Evolutionary conservation across 768 basidiomycete species (phyloP).

Genomic region (Pulveroboletus sp.): DNA sequence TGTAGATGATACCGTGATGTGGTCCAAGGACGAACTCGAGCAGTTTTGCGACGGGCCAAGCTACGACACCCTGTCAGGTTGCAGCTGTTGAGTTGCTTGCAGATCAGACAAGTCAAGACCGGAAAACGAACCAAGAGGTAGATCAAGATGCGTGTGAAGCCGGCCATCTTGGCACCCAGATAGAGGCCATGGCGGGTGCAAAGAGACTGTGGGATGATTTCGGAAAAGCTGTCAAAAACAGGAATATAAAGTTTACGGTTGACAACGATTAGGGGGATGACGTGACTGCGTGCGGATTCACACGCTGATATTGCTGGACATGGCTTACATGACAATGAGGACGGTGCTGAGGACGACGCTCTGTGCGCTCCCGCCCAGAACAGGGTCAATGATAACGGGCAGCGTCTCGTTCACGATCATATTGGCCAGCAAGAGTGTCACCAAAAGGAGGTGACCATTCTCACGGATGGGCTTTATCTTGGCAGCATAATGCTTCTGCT

Average conservation of each 20-base stretch:
- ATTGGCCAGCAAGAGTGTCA: constrained; percentile 79
- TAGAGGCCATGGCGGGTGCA: constrained; percentile 88
- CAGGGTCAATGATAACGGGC: constrained; percentile 74
- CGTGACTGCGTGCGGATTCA: too few species aligned
- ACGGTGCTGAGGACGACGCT: constrained; percentile 80
- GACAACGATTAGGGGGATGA: too few species aligned
- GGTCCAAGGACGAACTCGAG: constrained; percentile 73
- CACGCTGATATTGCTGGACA: not conserved
- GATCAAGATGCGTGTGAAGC: constrained; percentile 61
- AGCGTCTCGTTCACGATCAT: constrained; percentile 91
- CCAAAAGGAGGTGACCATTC: constrained; percentile 78
- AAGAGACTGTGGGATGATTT: constrained; percentile 91
- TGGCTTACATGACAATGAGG: constrained; percentile 79
- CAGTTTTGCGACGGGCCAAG: constrained; percentile 84
- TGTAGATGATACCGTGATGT: constrained; percentile 89
- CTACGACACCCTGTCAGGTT: constrained; percentile 52
- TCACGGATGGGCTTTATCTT: constrained; percentile 84
- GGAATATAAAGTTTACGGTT: too few species aligned
- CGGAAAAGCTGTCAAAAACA: constrained; percentile 59
- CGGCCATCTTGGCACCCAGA: constrained; percentile 83
- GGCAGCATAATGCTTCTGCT: constrained; percentile 74
- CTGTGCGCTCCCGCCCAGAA: constrained; percentile 73
- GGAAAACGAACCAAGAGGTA: constrained; percentile 50
- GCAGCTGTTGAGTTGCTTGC: not conserved
- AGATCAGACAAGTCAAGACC: not conserved